Percentiles rank a stretch among this genome's conserved stretches.
phyloP scores from a whole-genome alignment of 768 basidiomycete species.

The Brasilioporus rufonigricans region DNA sequence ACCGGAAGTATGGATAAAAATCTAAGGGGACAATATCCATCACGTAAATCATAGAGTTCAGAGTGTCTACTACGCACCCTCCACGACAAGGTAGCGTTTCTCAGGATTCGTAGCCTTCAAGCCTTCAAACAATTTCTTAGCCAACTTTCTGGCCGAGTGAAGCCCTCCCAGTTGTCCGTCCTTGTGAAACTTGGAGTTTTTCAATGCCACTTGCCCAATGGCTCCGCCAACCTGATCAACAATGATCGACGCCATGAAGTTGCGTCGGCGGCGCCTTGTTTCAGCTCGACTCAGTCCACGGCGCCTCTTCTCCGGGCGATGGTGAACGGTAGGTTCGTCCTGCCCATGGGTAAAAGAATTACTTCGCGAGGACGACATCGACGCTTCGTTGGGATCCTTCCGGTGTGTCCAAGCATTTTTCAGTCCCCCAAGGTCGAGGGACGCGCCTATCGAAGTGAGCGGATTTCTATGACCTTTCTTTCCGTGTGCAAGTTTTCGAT shows the following conservation, averaged over 20 bases:
- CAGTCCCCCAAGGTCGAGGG: slow-evolving; percentile 33
- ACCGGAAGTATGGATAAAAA: slow-evolving; percentile 74
- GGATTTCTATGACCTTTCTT: slow-evolving; percentile 48
- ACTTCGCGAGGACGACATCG: slow-evolving; percentile 1
- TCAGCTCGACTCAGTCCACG: slow-evolving; percentile 25
- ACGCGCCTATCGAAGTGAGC: slow-evolving; percentile 35
- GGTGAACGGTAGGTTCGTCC: slow-evolving; percentile 9
- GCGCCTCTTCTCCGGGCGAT: slow-evolving; percentile 11
- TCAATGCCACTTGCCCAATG: slow-evolving; percentile 69
- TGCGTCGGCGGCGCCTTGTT: slow-evolving; percentile 43
- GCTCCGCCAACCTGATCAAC: slow-evolving; percentile 66
- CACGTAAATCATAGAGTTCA: neutral
- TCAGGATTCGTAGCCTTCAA: slow-evolving; percentile 60
- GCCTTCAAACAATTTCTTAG: slow-evolving; percentile 63
- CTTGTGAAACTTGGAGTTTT: slow-evolving; percentile 59
- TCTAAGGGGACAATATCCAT: slow-evolving; percentile 40
- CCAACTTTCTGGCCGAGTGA: slow-evolving; percentile 63
- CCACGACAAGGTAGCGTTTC: slow-evolving; percentile 60
- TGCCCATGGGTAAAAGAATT: slow-evolving; percentile 11
- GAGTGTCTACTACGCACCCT: slow-evolving; percentile 42
- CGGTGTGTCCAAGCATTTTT: slow-evolving; percentile 11
- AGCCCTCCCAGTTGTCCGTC: slow-evolving; percentile 53
- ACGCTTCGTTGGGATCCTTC: slow-evolving; percentile 11
- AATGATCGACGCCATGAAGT: slow-evolving; percentile 60
- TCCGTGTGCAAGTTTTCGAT: slow-evolving; percentile 38